Evolutionary conservation across 2,329 filamentous ascomycete species (phyloP), one percentile per base, ranked within the genome.

Genomic region (Clarireedia sp.): DNA sequence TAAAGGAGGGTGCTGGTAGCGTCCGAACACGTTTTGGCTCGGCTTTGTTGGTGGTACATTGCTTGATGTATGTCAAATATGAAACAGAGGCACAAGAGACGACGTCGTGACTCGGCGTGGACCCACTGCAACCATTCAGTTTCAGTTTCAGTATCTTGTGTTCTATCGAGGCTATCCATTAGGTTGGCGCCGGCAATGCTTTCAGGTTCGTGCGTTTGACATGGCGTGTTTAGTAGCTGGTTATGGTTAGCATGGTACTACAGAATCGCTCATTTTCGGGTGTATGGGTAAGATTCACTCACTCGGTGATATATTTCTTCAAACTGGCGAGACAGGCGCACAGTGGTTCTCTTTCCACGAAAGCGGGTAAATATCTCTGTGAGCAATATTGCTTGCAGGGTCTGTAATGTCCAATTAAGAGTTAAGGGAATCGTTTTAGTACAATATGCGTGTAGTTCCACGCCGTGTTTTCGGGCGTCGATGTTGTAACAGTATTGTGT

Each of bases 61-160:
- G 78, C 75, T 63, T 78, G 74, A 58, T 82, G 80, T 6, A 76
- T 71, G 64, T 83, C 80, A 55, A 80, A 70, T 52, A 81, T 68
- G 66, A 82, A 81, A 68, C 78, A 83, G 14, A 75, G 75, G 36
- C 76, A 72, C n/a, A 81, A 69, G 26, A 83, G 72, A 43, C 81
- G 75, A 54, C 78, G 75, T 54, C 71, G 72, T 7, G 77, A 71
- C 67, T 84, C 81, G 49, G 69, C 66, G 46, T 76, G 68, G 41
- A 82, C 66, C 81, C 81, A 83, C 57, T 68, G 63, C 40, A 68
- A 70, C 80, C 80, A 83, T 46, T 63, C 55, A 19, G 29, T 58
- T 46, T 63, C 55, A 19, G 29, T 58, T 8, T 59, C 48, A 14
- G 56, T 40, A 50, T 63, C 57, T 41, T 33, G 37, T 5, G 46